These are phyloP conservation scores for Serendipita sp. DNA, from an alignment of 768 basidiomycete genomes.

Conservation along the genomic window DNA sequence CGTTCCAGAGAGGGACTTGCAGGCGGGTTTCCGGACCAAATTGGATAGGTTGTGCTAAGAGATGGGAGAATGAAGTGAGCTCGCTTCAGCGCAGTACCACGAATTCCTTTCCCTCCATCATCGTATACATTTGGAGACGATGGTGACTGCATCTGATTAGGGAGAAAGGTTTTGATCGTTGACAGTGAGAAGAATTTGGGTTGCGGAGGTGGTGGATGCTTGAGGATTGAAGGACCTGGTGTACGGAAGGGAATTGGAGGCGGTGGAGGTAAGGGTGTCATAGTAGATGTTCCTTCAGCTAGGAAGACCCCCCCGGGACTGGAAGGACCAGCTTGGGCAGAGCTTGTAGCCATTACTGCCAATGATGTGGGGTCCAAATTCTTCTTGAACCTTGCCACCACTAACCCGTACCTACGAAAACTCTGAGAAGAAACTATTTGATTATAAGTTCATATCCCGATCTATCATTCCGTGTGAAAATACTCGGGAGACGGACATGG, in stretches of 20 bases:
- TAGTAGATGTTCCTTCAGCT: not conserved
- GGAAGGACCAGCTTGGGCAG: conserved; percentile 1
- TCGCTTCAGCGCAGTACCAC: conserved; percentile 50
- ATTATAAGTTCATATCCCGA: too few species aligned
- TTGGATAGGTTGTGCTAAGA: conserved; percentile 79
- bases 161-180: conserved; percentile 58
- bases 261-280: conserved; percentile 36
- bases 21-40: conserved; percentile 70
- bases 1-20: conserved; percentile 62
- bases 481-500: not conserved
- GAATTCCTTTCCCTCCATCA: conserved; percentile 18
- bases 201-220: conserved; percentile 53
- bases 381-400: not conserved
- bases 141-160: conserved; percentile 20
- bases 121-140: conserved; percentile 22
- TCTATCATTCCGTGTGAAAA: too few species aligned
- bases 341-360: not conserved
- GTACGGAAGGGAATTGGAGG: conserved; percentile 67
- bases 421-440: too few species aligned
- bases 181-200: conserved; percentile 45
- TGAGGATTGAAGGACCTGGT: conserved; percentile 69
- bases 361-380: not conserved
- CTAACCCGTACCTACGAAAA: too few species aligned
- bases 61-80: conserved; percentile 86
- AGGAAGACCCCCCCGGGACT: not conserved